These are phyloP conservation scores for Parsonsia alboflavescens DNA, from an alignment of 257 asterid genomes.

Conservation along the genomic window DNA sequence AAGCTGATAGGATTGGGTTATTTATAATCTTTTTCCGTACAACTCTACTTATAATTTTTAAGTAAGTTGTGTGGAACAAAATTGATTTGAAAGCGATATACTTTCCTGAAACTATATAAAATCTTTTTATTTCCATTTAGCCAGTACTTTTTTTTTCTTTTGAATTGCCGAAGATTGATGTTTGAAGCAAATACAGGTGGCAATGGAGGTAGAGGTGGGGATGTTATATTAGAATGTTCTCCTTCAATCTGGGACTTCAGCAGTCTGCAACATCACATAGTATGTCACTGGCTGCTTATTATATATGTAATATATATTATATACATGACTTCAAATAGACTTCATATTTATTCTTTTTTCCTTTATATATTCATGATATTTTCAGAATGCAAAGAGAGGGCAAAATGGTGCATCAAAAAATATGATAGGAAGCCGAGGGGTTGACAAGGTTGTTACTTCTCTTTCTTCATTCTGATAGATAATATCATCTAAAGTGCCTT, in stretches of 20 bases:
- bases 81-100: neutral
- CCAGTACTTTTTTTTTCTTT: neutral
- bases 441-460: constrained; percentile 59
- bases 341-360: neutral
- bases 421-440: constrained; percentile 88
- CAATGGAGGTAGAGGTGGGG: constrained; percentile 95
- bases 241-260: constrained; percentile 88
- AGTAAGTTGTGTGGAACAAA: neutral
- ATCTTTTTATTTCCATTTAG: neutral
- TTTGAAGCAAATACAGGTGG: constrained; percentile 56
- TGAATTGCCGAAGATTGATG: neutral
- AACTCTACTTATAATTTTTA: neutral
- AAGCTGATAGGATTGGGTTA: neutral
- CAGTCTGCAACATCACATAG: constrained; percentile 78
- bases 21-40: neutral
- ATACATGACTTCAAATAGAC: neutral
- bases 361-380: neutral
- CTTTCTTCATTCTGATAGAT: constrained; percentile 7
- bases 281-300: constrained; percentile 33
- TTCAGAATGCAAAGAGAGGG: constrained; percentile 88
- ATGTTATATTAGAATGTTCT: constrained; percentile 79
- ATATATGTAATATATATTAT: neutral
- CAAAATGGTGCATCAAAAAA: constrained; percentile 83
- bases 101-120: no score
- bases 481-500: constrained; percentile 16